phyloP scores from a whole-genome alignment of 2,329 filamentous ascomycete genomes.

The Sporothrix protearum region DNA sequence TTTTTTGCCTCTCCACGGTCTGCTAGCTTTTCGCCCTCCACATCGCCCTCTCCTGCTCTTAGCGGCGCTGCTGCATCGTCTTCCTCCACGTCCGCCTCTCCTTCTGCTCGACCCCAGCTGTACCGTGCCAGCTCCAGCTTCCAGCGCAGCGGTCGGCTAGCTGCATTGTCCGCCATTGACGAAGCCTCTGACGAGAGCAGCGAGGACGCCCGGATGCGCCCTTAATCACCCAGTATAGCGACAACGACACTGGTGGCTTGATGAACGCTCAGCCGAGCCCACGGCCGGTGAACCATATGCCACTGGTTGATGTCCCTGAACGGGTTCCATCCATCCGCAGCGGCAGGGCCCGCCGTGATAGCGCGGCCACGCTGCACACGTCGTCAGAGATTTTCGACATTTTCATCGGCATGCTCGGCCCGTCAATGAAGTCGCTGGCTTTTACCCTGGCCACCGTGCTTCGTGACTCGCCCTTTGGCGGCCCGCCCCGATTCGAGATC shows the following conservation, averaged over 20 bases:
- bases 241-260: not conserved
- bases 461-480: conserved; percentile 77
- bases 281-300: not conserved
- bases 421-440: conserved; percentile 93
- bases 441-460: conserved; percentile 87
- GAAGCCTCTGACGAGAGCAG: conserved; percentile 59
- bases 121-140: conserved; percentile 33
- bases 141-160: conserved; percentile 42
- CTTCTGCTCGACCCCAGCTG: conserved; percentile 26
- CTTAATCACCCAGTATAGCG: not conserved
- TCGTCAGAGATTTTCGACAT: conserved; percentile 85
- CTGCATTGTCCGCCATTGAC: conserved; percentile 57
- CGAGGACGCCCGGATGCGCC: conserved; percentile 35
- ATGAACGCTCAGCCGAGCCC: not conserved
- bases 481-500: conserved; percentile 64
- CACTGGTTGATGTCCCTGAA: not conserved
- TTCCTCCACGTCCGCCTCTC: not conserved
- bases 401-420: conserved; percentile 84
- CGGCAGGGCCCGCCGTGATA: conserved; percentile 27
- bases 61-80: not conserved
- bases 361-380: conserved; percentile 44
- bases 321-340: conserved; percentile 4
- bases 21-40: conserved; percentile 35
- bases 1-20: conserved; percentile 31
- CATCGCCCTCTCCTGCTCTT: conserved; percentile 24